Base-by-base conservation (phyloP, 352 stramenopile genomes). In the Pythium phragmiticola region DNA sequence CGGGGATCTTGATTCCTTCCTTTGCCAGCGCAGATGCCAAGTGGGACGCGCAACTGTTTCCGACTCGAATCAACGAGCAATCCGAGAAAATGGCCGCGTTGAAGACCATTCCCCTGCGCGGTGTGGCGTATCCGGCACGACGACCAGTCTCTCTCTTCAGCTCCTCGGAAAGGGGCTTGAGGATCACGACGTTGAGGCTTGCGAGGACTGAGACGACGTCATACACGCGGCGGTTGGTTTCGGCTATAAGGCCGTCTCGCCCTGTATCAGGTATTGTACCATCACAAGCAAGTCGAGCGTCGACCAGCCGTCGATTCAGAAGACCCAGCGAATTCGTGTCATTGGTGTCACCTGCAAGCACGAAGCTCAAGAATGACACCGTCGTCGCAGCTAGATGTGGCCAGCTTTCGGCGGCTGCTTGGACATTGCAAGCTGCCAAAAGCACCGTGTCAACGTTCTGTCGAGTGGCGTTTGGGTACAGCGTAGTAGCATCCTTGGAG, bases 211-310 rank as follows among this genome's bases (percentile, higher is more conserved):
- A 81, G 30, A 86, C 80, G 26, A 89, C 77, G 33, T 89, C 80
- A 50, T 92, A 92, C 19, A 92, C 63, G 0, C 82, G 80, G 4
- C 82, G 80, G 52, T 80, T 79, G 13, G 80, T 70, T 55, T 89
- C 80, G 33, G 54, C 63, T 16, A 72, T 64, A 17, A 75, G 39
- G 17, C 13, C n/a, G 11, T 57, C 34, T 16, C 41, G 26, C 26
- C 42, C 64, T 33, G 66, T 63, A 51, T 16, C 55, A 19, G 69
- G 59, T 30, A 68, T 28, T 47, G 55, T 30, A 45, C 26, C 17
- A 16, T 61, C 23, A 74, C 68, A 55, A 51, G 26, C 63, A 17
- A 76, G 63, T 41, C 82, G 87, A 1, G 77, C 75, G 23, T 79
- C 75, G 28, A 80, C 57, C 5, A 91, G 60, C 4, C 82, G 77